phyloP scores from a whole-genome alignment of 1,139 yeast species.

The Wickerhamomyces sp. region DNA sequence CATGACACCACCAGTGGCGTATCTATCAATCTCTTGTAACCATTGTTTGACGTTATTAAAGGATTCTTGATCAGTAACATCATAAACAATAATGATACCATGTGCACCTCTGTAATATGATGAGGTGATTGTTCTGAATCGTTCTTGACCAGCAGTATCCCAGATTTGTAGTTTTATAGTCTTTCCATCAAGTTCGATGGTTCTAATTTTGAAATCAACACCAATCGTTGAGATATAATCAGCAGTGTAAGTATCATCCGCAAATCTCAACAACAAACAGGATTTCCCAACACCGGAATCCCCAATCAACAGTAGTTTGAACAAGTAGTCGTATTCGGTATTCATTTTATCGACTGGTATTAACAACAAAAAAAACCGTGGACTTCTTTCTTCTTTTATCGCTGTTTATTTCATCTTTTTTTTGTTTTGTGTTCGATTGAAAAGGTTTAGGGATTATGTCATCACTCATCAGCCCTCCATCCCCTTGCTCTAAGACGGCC shows the following conservation, averaged over 20 bases:
- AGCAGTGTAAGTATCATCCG: slow-evolving; percentile 96
- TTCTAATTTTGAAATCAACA: slow-evolving; percentile 96
- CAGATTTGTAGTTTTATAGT: slow-evolving; percentile 96
- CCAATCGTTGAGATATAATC: slow-evolving; percentile 97
- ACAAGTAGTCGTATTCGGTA: slow-evolving; percentile 93
- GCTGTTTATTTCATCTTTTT: not conserved
- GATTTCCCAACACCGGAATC: slow-evolving; percentile 99
- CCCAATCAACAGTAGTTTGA: slow-evolving; percentile 89
- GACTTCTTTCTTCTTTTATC: not conserved
- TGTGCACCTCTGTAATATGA: slow-evolving; percentile 98
- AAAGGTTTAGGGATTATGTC: not conserved
- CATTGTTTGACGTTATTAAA: slow-evolving; percentile 97
- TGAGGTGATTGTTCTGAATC: slow-evolving; percentile 96
- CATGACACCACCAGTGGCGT: slow-evolving; percentile 97
- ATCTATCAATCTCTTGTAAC: slow-evolving; percentile 97
- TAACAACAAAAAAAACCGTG: too few species aligned
- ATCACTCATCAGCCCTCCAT: too few species aligned
- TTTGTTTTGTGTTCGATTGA: not conserved
- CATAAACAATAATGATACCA: slow-evolving; percentile 96
- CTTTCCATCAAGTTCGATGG: slow-evolving; percentile 94
- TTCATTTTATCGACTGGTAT: slow-evolving; percentile 39
- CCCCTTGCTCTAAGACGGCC: not conserved
- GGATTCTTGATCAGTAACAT: slow-evolving; percentile 96
- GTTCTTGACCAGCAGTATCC: slow-evolving; percentile 99
- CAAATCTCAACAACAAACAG: slow-evolving; percentile 88